These are phyloP conservation scores for Scenedesmus sp. DNA, from an alignment of 163 green algal species.

Conservation along the genomic window DNA sequence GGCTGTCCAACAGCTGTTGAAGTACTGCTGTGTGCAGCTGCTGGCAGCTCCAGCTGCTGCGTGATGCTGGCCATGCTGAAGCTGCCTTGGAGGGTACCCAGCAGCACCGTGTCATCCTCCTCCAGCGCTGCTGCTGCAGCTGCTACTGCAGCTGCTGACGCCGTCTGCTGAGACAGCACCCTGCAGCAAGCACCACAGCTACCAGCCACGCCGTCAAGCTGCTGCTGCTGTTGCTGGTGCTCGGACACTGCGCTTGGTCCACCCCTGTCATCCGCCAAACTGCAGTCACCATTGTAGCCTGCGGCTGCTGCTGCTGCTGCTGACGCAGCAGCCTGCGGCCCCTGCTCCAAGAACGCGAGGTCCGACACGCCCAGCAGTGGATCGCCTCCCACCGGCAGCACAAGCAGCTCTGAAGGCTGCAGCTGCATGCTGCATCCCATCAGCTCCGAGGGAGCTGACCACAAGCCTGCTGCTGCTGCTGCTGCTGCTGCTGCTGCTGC, in stretches of 20 bases:
- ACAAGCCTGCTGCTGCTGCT: not conserved
- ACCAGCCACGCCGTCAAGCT: not conserved
- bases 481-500: not conserved
- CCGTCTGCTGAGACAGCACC: too few relatives aligned
- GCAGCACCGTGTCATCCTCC: slow-evolving; percentile 24
- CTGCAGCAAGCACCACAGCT: not conserved
- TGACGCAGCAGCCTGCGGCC: not conserved
- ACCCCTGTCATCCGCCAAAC: not conserved
- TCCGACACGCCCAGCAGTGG: not conserved
- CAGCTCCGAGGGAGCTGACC: not conserved
- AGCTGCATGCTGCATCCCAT: slow-evolving; percentile 23
- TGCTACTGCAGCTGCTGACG: not conserved
- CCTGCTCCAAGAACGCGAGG: slow-evolving; percentile 9
- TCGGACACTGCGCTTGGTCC: not conserved
- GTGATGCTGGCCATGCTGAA: not conserved
- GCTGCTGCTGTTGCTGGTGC: not conserved
- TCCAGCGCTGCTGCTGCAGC: slow-evolving; percentile 9
- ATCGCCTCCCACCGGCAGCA: not conserved
- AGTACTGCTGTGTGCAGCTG: not conserved
- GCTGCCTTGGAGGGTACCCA: slow-evolving; percentile 18
- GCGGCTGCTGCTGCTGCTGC: not conserved
- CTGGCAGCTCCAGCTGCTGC: not conserved
- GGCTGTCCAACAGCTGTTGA: not conserved
- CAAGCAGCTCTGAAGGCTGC: slow-evolving; percentile 29
- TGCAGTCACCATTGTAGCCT: not conserved